A percentile compares a stretch with the other conserved stretches of the same genome.
Evolutionary conservation across 2,329 filamentous ascomycete genomes (phyloP).

Genomic region (Plectosphaerella plurivora): DNA sequence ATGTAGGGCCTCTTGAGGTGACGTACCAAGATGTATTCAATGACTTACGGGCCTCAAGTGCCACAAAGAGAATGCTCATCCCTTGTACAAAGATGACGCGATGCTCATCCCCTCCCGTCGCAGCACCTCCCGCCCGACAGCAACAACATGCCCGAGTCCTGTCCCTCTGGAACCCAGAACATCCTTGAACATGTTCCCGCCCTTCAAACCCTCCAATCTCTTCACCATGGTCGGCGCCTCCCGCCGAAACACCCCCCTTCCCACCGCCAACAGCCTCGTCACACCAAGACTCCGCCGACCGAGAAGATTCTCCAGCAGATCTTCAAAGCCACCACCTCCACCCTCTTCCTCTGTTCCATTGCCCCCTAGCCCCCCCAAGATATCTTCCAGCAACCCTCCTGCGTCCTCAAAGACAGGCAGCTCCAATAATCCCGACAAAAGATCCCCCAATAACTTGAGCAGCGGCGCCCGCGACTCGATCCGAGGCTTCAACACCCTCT

Average conservation of each 20-base stretch:
- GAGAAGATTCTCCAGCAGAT: background rate
- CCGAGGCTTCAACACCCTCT: background rate
- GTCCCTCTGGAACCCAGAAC: too few species aligned
- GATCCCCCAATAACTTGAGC: background rate
- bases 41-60: too few species aligned
- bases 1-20: too few species aligned
- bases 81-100: too few species aligned
- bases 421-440: background rate
- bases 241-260: background rate
- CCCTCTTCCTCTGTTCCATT: background rate
- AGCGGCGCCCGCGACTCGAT: background rate
- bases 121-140: too few species aligned
- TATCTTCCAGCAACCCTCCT: background rate
- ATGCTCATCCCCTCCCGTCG: too few species aligned
- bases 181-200: background rate
- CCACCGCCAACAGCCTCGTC: background rate
- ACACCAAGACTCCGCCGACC: background rate
- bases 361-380: background rate
- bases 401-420: background rate
- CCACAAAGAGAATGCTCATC: too few species aligned
- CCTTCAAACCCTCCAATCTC: background rate
- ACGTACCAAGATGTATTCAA: too few species aligned
- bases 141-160: too few species aligned
- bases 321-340: background rate
- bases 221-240: background rate